phyloP scores from a whole-genome alignment of 2,329 filamentous ascomycete genomes.

The Cercospora berteroae region DNA sequence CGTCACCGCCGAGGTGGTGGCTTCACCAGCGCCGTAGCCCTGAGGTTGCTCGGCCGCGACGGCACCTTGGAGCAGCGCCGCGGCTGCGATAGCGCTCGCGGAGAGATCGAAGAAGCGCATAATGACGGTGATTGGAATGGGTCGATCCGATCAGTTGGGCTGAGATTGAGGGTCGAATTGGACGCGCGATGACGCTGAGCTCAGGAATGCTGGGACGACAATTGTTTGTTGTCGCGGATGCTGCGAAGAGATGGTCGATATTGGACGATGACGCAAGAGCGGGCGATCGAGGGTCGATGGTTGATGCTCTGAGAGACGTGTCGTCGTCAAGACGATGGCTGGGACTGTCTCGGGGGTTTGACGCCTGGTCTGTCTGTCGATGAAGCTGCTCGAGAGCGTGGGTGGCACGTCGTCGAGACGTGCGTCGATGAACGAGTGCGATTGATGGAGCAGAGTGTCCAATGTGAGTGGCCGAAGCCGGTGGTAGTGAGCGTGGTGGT shows the following conservation, averaged over 20 bases:
- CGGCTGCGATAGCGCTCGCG: constrained; percentile 21
- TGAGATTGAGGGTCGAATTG: constrained; percentile 11
- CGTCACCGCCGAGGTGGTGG: constrained; percentile 23
- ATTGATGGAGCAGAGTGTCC: not conserved
- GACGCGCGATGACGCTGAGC: constrained; percentile 17
- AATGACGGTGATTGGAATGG: constrained; percentile 16
- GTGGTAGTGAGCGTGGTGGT: constrained; percentile 14
- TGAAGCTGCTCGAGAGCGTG: constrained; percentile 15
- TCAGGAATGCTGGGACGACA: constrained; percentile 14
- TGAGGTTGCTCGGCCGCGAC: constrained; percentile 14
- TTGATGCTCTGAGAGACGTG: constrained; percentile 17
- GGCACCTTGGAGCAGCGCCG: constrained; percentile 19
- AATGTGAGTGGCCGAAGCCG: constrained; percentile 9
- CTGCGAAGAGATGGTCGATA: not conserved
- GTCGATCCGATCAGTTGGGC: constrained; percentile 14
- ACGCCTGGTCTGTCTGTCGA: constrained; percentile 20
- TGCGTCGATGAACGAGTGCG: constrained; percentile 12
- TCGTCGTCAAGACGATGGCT: constrained; percentile 22
- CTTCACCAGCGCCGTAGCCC: constrained; percentile 10
- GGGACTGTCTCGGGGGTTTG: constrained; percentile 20
- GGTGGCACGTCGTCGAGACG: constrained; percentile 18
- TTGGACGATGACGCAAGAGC: constrained; percentile 2
- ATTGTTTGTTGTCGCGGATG: constrained; percentile 14
- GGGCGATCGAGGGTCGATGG: constrained; percentile 7
- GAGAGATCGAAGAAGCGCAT: constrained; percentile 32